Percentiles rank a stretch among this genome's conserved stretches.
These are phyloP conservation scores for Penicillium digitatum DNA, from an alignment of 2,329 filamentous ascomycete genomes.

Conservation along the genomic window DNA sequence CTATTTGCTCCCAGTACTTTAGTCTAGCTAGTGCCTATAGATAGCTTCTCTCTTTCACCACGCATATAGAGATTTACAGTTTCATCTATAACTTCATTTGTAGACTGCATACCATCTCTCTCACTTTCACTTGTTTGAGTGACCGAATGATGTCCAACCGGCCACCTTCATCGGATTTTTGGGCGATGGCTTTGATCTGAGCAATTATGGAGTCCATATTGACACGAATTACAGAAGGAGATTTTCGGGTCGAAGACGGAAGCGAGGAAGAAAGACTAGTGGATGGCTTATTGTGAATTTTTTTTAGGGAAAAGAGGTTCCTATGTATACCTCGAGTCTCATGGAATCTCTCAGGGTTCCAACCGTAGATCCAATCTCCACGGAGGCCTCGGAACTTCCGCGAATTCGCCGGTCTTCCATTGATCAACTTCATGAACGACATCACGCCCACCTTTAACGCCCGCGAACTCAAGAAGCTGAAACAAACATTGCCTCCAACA, in stretches of 20 bases:
- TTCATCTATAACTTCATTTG: too few species aligned
- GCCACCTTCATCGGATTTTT: slow-evolving; percentile 18
- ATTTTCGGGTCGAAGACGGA: too few species aligned
- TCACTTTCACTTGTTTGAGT: slow-evolving; percentile 13
- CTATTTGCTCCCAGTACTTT: too few species aligned
- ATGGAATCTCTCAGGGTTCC: not conserved
- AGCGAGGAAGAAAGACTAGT: too few species aligned
- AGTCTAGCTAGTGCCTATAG: too few species aligned
- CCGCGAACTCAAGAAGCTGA: not conserved
- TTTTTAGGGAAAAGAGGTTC: not conserved
- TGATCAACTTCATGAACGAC: not conserved
- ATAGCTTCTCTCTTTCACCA: too few species aligned
- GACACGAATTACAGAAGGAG: not conserved
- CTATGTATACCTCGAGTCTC: slow-evolving; percentile 1
- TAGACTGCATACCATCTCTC: too few species aligned
- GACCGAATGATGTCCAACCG: slow-evolving; percentile 16
- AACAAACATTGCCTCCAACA: not conserved
- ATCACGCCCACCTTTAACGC: not conserved
- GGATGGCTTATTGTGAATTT: not conserved
- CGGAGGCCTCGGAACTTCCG: slow-evolving; percentile 17
- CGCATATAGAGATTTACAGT: too few species aligned
- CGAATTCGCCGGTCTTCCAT: slow-evolving; percentile 10
- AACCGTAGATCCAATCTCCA: not conserved
- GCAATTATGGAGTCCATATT: slow-evolving; percentile 19
- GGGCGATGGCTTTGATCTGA: slow-evolving; percentile 18